Base-by-base conservation (phyloP, 2,329 filamentous ascomycete species). In the Amphichorda felina region DNA sequence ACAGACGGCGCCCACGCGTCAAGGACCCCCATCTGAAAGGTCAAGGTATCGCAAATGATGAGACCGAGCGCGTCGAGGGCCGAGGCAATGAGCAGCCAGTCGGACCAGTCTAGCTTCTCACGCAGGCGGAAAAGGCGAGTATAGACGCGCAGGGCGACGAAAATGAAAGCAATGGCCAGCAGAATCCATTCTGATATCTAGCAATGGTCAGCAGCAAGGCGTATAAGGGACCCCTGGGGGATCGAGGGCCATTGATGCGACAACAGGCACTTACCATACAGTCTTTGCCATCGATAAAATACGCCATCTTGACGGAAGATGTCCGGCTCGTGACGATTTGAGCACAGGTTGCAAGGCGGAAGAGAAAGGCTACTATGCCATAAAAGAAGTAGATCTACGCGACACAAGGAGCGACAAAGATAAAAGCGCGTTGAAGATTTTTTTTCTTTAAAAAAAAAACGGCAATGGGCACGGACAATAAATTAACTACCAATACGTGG, bases 121-220 rank as follows among this genome's bases (percentile, higher is more conserved):
- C 51, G 49, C 8, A 50, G 41, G 3, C 47, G 47, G 33, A 52
- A 48, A 14, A 56, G 43, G 9, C 53, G 54, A 2, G 54, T 45
- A 16, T 56, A 56, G n/a, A 56, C 17, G 2, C 54, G 50, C 31
- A 53, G 39, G 16, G 36, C 46, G 28, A 53, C 47, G 22, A 52
- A 54, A 11, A 50, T 35, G 28, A 50, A 50, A 3, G 51, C 38
- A 1, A 40, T 36, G 5, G 43, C 38, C 18, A 55, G 38, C 15
- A 54, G 36, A 37, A 55, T 56, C 50, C 50, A 53, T 54, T 54
- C 51, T 17, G 51, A 54, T 39, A 55, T 47, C 51, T 51, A 26
- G 16, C 6, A 3, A 8, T 4, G 11, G 36, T 43, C 11, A 34
- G 38, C 19, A 26, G n/a, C 8, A n/a, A n/a, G n/a, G n/a, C n/a